Conservation (phyloP, 164 flowering plant species). For the Aristolochia fimbriata region DNA sequence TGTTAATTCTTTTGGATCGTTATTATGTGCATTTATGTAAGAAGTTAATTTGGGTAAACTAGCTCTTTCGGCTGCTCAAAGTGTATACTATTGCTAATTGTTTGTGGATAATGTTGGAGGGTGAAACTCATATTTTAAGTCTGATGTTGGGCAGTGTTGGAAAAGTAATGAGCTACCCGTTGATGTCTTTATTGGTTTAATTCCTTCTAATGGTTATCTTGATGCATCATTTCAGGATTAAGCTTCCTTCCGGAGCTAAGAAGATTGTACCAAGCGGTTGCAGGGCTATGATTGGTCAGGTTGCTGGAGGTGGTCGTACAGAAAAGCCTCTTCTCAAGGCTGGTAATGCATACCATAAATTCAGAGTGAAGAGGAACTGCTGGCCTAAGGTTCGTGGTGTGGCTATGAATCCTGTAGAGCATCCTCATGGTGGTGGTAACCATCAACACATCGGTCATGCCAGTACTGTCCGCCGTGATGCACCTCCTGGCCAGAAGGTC, state of each 20-base stretch:
- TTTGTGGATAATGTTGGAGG: too few relatives aligned
- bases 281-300: slow-evolving; percentile 17
- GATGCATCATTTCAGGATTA: slow-evolving; percentile 5
- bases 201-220: too few relatives aligned
- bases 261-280: slow-evolving; percentile 29
- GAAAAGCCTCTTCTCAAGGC: slow-evolving; percentile 18
- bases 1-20: too few relatives aligned
- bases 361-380: slow-evolving; percentile 17
- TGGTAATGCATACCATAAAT: slow-evolving; percentile 16
- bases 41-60: too few relatives aligned
- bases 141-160: too few relatives aligned
- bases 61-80: too few relatives aligned
- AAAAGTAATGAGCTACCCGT: too few relatives aligned
- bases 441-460: slow-evolving; percentile 50
- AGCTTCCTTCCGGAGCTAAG: slow-evolving; percentile 26
- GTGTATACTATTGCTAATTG: too few relatives aligned
- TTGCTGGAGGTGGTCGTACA: slow-evolving; percentile 17
- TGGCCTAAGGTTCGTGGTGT: slow-evolving; percentile 21
- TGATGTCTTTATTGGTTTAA: too few relatives aligned
- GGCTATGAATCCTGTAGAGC: slow-evolving; percentile 18
- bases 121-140: too few relatives aligned
- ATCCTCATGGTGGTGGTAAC: slow-evolving; percentile 17
- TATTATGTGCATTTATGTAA: too few relatives aligned
- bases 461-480: slow-evolving; percentile 15
- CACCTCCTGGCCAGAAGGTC: slow-evolving; percentile 17